Evolutionary conservation across 148 eudicot genomes (phyloP), one percentile per base, ranked within the genome.

Genomic region (Tetragonia tetragonoides): DNA sequence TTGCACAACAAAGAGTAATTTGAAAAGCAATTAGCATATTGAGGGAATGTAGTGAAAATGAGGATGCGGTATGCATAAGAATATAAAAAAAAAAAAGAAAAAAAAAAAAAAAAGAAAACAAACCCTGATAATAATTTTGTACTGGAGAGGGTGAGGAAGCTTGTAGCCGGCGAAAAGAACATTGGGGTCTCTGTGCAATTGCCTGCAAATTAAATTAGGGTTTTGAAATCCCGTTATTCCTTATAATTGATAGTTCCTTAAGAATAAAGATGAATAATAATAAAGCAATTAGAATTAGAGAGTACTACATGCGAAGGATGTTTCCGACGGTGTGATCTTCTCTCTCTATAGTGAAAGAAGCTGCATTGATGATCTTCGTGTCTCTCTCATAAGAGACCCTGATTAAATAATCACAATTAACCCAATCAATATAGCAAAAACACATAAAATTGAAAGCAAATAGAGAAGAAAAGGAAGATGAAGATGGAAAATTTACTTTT

Each of bases 81-180:
- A 7, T 11, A 23, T 28, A 28, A 28, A 28, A 28, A 28, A 28
- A 28, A 28, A 0, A 28, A 28, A 28, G 0, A 28, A 28, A 16
- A 59, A 5, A 7, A 12, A 21, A 14, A 41, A 47, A 49, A 51
- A 20, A 10, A 6, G 38, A 59, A 68, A 11, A 89, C 98, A 57
- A 67, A 93, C 97, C 92, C 99, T 84, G 56, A 95, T 87, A 47
- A 95, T 81, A 72, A 95, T 95, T 77, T 95, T 91, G 97, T 95
- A 95, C 91, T 95, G 94, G 46, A 95, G 97, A 71, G 97, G 99
- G 77, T 95, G 99, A 75, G 99, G 99, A 69, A 95, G 90, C 91
- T 95, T 95, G 88, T 95, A 95, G 3, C 99, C 99, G 14, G 97
- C 96, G 68, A 95, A 95, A 0, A 95, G 92, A 10, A 95, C 97